Base-by-base conservation (phyloP, 441 rosid species). In the Raphanus hybrid region DNA sequence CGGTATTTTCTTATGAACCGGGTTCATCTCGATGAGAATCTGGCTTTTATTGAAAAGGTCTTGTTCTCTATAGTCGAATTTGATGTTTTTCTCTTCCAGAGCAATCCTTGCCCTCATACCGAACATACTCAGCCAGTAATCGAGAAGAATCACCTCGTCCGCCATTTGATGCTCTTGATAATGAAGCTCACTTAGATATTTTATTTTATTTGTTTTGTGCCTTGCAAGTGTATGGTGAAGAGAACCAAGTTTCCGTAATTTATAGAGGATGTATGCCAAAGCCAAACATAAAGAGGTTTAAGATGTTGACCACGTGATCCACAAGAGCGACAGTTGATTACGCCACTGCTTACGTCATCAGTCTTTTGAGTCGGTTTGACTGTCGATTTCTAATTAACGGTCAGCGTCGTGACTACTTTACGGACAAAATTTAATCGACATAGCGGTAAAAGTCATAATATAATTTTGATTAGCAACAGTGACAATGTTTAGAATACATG, bases 1-100 rank as follows among this genome's bases (percentile, higher is more conserved):
- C 64, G 64, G 64, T 0, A 60, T 60, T 41, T 41, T 41, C 48
- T 41, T 41, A 41, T 41, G 48, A 41, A 41, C 15, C 37, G 64
- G 64, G 34, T 60, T 60, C 64, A 60, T 60, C 37, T 60, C 64
- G 64, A 60, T 3, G 64, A 59, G 64, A n/a, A 59, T 2, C n/a
- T 34, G 64, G 3, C 37, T 59, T 3, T 59, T 59, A 11, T 26
- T n/a, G 37, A 29, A 59, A 2, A 29, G 64, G 3, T 59, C 37
- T 27, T 29, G 34, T 29, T 59, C 64, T 26, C 8, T 27, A 16
- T 59, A 59, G 15, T 26, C 64, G 14, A 26, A 59, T 35, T 29
- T 26, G 37, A 59, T 29, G 34, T 29, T 29, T 6, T 59, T 59
- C 64, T 59, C 64, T 2, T 29, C 64, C 7, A 59, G 14, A 11